Percentiles rank a stretch among this genome's conserved stretches.
Evolutionary conservation across 2,329 filamentous ascomycete genomes (phyloP).

Genomic region (Xylaria sp.): DNA sequence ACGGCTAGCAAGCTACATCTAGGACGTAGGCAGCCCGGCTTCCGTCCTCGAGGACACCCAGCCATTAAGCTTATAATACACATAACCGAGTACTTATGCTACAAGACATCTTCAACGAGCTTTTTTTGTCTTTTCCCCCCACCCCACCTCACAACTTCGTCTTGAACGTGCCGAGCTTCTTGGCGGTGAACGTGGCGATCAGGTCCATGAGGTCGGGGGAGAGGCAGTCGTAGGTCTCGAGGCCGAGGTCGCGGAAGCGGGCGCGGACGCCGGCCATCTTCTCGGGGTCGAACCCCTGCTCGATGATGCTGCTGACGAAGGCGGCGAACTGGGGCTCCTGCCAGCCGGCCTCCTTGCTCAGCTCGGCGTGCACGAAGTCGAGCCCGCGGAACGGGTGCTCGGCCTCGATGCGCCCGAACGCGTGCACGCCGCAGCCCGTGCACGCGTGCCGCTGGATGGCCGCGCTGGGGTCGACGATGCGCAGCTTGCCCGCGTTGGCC

Average conservation of each 20-base stretch:
- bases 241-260: slow-evolving; percentile 55
- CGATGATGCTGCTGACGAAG: slow-evolving; percentile 69
- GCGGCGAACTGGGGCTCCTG: slow-evolving; percentile 72
- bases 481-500: slow-evolving; percentile 60
- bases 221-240: slow-evolving; percentile 66
- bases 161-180: slow-evolving; percentile 44
- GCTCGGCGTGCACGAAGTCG: slow-evolving; percentile 69
- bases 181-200: slow-evolving; percentile 57
- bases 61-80: background rate
- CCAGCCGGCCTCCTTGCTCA: slow-evolving; percentile 58
- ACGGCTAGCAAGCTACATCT: too few species aligned
- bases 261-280: slow-evolving; percentile 57
- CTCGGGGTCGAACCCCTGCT: slow-evolving; percentile 64
- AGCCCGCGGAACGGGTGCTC: slow-evolving; percentile 69
- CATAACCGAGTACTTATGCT: background rate
- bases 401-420: slow-evolving; percentile 66
- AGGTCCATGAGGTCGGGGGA: slow-evolving; percentile 66
- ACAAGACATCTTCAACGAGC: too few species aligned
- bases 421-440: slow-evolving; percentile 61
- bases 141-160: too few species aligned
- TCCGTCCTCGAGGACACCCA: background rate
- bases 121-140: too few species aligned
- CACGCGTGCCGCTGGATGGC: slow-evolving; percentile 65
- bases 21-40: too few species aligned
- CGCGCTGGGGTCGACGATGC: slow-evolving; percentile 57